A percentile compares a stretch with the other conserved stretches of the same genome.
Evolutionary conservation across 257 asterid genomes (phyloP).

Genomic region (Anisodus acutangulus): DNA sequence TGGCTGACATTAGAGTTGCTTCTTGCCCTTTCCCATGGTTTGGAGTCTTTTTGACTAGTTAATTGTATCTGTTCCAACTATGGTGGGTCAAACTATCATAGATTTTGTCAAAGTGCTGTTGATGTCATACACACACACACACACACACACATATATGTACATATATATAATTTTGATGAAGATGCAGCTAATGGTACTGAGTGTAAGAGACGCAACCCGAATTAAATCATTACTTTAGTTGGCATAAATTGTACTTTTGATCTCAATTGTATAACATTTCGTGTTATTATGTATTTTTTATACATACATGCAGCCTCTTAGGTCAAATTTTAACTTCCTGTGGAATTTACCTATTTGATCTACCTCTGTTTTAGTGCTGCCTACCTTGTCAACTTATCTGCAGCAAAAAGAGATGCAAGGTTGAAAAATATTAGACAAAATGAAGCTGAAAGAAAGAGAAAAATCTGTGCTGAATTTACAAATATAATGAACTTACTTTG

Average conservation of each 20-base stretch:
- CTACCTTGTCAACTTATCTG: constrained; percentile 38
- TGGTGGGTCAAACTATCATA: constrained; percentile 21
- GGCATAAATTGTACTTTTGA: not conserved
- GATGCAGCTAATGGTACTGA: not conserved
- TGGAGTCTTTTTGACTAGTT: constrained; percentile 25
- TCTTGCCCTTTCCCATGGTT: constrained; percentile 23
- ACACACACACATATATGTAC: too few species aligned
- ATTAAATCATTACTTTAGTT: not conserved
- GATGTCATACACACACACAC: too few species aligned
- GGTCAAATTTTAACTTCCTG: not conserved
- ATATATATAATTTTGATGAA: too few species aligned
- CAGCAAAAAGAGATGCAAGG: not conserved
- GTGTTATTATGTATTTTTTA: not conserved
- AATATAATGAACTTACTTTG: constrained; percentile 17
- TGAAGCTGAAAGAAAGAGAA: constrained; percentile 8
- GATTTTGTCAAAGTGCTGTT: not conserved
- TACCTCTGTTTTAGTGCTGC: constrained; percentile 5
- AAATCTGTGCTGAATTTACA: not conserved
- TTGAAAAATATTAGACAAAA: not conserved
- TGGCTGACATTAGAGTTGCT: not conserved
- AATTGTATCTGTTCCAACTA: constrained; percentile 3
- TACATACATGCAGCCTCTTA: not conserved
- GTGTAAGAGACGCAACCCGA: not conserved
- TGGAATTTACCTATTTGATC: constrained; percentile 1
- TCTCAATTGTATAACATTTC: not conserved